Conservation (phyloP, 2,329 filamentous ascomycete genomes). For the Clarireedia paspali region DNA sequence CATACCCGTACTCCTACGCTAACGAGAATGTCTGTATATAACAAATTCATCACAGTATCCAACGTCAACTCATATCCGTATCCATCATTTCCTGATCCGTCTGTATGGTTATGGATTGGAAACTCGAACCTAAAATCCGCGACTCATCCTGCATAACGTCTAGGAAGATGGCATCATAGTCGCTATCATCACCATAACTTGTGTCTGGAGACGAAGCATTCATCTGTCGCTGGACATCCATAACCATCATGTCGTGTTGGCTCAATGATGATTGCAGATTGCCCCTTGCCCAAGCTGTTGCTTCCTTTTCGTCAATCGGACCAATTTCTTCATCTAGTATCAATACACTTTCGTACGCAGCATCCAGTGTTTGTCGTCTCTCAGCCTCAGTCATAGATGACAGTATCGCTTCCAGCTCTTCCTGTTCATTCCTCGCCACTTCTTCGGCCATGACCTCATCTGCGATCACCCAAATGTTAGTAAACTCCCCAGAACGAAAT, state of each 20-base stretch:
- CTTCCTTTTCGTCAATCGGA: neutral
- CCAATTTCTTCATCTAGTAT: slow-evolving; percentile 8
- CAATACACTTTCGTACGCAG: slow-evolving; percentile 4
- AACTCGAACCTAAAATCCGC: slow-evolving; percentile 13
- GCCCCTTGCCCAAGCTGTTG: neutral
- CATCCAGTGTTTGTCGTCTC: neutral
- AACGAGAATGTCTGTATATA: slow-evolving; percentile 8
- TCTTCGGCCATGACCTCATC: slow-evolving; percentile 41
- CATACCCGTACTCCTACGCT: slow-evolving; percentile 21
- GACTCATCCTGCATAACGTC: slow-evolving; percentile 48
- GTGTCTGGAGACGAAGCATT: slow-evolving; percentile 13
- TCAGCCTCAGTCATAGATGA: slow-evolving; percentile 36
- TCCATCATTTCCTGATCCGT: slow-evolving; percentile 15
- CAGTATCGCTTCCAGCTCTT: slow-evolving; percentile 50
- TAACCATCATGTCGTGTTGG: neutral
- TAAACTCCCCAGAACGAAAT: neutral
- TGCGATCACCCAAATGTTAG: slow-evolving; percentile 6
- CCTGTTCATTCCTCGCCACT: slow-evolving; percentile 43
- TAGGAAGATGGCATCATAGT: slow-evolving; percentile 59
- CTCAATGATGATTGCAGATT: neutral
- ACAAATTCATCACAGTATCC: neutral
- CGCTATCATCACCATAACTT: slow-evolving; percentile 42
- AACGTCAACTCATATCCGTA: slow-evolving; percentile 8
- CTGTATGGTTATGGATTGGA: neutral
- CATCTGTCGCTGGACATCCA: slow-evolving; percentile 3